Base-by-base conservation (phyloP, 108 stramenopile species). In the Cyclostephanos tholiformis region DNA sequence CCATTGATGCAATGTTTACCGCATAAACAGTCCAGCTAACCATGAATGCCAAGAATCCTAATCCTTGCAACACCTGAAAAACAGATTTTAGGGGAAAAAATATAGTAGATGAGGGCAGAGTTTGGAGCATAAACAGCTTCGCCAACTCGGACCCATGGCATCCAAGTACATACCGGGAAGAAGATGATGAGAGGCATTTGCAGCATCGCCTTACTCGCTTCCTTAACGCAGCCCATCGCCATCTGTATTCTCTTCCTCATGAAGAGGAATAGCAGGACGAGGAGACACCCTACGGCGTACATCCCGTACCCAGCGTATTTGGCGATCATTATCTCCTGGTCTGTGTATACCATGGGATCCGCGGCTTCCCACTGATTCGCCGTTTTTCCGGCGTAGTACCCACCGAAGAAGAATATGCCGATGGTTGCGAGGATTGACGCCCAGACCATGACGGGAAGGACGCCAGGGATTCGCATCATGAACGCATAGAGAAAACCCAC, bases 201-300 rank as follows among this genome's bases (percentile, higher is more conserved):
- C 44, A 81, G 73, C 58, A 98, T 83, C 20, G 97, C 95, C 62
- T 83, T 74, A 10, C 87, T 85, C 2, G 94, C 90, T 69, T 95
- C 89, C 65, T 90, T 90, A 43, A 97, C 92, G 62, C 96, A 87
- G 0, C 79, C 83, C 71, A 97, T 85, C n/a, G 97, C 95, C 52
- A 95, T 71, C 69, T 88, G 82, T 38, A 98, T 95, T 22, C 92
- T 81, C 39, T 88, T 89, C 30, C 95, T 86, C 65, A 98, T 74
- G 63, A 91, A 94, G 29, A 87, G 67, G 43, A 91, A 82, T 25
- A 95, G 27, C n/a, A 94, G 60, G 4, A 91, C 22, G 30, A 86
- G 77, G 13, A 96, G 27, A 11, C 55, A 90, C 7, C 76, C 79
- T 43, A 91, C 17, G 7, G 52, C 91, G 61, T 80, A 93, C 38